A percentile compares a stretch with the other conserved stretches of the same genome.
These are phyloP conservation scores for Aspergillus terreus DNA, from an alignment of 2,329 filamentous ascomycete species.

Conservation along the genomic window DNA sequence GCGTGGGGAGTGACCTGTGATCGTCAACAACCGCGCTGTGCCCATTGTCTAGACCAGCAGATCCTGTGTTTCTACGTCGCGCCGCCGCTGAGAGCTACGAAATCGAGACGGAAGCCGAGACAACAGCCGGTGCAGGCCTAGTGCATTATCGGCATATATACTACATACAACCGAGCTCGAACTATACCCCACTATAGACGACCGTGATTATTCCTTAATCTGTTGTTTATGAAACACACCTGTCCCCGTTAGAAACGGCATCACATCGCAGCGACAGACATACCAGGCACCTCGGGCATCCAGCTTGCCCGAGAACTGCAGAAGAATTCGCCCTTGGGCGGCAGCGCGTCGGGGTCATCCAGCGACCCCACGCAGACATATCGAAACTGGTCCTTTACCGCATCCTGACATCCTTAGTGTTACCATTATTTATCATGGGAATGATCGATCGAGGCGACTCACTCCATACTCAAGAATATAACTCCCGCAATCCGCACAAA, in stretches of 20 bases:
- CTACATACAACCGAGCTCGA: background rate
- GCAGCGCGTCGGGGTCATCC: conserved; percentile 47
- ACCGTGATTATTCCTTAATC: conserved; percentile 39
- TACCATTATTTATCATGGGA: too few relatives aligned
- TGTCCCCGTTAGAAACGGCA: conserved; percentile 15
- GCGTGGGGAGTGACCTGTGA: conserved; percentile 26
- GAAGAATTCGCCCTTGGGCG: conserved; percentile 56
- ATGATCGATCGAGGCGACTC: conserved; percentile 12
- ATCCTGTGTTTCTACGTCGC: conserved; percentile 33
- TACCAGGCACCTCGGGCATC: conserved; percentile 50
- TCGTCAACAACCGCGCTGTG: conserved; percentile 25
- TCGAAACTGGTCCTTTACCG: conserved; percentile 31
- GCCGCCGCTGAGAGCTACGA: conserved; percentile 7
- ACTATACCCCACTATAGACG: conserved; percentile 9
- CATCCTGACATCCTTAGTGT: conserved; percentile 16
- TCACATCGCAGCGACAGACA: conserved; percentile 14
- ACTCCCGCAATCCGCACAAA: conserved; percentile 51
- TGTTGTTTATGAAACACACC: conserved; percentile 46
- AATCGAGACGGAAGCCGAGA: too few relatives aligned
- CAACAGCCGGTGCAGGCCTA: conserved; percentile 23
- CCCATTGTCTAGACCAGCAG: conserved; percentile 30
- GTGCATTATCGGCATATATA: conserved; percentile 23
- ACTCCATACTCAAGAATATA: conserved; percentile 52
- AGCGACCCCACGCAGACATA: conserved; percentile 50
- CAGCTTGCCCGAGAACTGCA: conserved; percentile 46